Evolutionary conservation across 208 protist species (phyloP).

Genomic region (Acanthamoeba healyi): DNA sequence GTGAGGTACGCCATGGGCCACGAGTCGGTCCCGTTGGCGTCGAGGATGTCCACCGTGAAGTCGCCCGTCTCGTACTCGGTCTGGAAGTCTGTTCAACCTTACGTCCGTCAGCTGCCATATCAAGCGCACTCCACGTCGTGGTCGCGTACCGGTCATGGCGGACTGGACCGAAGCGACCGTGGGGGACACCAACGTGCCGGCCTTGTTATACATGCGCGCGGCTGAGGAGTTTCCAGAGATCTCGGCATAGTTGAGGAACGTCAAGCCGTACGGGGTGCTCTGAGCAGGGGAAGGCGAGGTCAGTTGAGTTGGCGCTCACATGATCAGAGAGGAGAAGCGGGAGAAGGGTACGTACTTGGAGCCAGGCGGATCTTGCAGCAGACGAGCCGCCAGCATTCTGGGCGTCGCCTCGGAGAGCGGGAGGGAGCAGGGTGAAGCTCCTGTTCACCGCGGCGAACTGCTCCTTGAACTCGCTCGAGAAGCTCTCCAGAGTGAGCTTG

Average conservation of each 20-base stretch:
- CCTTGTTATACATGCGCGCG: background rate
- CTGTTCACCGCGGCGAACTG: constrained; percentile 37
- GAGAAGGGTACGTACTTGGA: background rate
- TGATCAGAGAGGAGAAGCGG: background rate
- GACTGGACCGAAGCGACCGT: background rate
- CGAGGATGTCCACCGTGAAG: constrained; percentile 19
- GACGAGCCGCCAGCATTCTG: background rate
- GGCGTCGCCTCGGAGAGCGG: background rate
- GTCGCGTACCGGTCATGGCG: background rate
- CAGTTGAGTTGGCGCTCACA: too few relatives aligned
- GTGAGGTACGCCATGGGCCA: constrained; percentile 59
- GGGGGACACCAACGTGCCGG: background rate
- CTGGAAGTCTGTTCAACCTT: constrained; percentile 1
- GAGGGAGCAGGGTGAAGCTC: background rate
- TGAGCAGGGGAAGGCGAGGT: background rate
- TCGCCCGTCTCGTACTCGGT: background rate
- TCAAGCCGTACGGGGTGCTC: background rate
- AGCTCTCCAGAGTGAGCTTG: constrained; percentile 24
- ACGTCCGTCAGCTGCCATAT: background rate
- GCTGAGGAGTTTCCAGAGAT: background rate
- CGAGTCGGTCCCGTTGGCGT: constrained; percentile 24
- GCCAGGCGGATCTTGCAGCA: background rate
- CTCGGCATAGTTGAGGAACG: constrained; percentile 15
- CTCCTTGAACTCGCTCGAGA: background rate
- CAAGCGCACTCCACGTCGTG: background rate